Evolutionary conservation across 495 filamentous ascomycete genomes (phyloP).

Genomic region (Copromyces sp.): DNA sequence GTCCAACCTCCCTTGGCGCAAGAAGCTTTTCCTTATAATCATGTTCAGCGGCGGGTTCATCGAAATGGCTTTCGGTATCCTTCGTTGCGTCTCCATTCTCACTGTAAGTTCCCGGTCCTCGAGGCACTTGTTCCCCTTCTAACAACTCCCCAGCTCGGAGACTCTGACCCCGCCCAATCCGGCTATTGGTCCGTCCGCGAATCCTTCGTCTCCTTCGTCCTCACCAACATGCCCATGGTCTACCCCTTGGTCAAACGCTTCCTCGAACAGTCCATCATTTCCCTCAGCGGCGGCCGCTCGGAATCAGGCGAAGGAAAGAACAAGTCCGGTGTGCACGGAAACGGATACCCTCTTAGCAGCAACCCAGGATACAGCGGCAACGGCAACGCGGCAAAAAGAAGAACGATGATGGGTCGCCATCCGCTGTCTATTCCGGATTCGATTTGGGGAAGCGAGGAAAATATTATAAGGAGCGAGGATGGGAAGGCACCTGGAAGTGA

Average conservation of each 20-base stretch:
- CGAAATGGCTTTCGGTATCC: conserved; percentile 48
- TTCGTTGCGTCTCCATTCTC: conserved; percentile 49
- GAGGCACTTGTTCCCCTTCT: too few relatives aligned
- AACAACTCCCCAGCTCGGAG: conserved; percentile 13
- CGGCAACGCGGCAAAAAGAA: too few relatives aligned
- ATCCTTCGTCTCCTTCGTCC: conserved; percentile 50
- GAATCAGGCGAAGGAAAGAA: too few relatives aligned
- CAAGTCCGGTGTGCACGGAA: too few relatives aligned
- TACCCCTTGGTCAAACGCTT: conserved; percentile 35
- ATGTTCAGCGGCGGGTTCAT: conserved; percentile 52
- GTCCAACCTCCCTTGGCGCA: conserved; percentile 37
- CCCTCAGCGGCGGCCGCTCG: not conserved
- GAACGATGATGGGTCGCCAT: too few relatives aligned
- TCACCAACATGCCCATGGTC: conserved; percentile 52
- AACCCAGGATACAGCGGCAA: too few relatives aligned
- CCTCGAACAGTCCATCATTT: conserved; percentile 21
- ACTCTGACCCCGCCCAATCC: conserved; percentile 40
- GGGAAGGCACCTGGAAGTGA: not conserved
- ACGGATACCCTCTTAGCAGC: too few relatives aligned
- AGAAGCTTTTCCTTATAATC: conserved; percentile 44
- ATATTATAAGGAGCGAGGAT: conserved; percentile 21
- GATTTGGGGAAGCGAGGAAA: conserved; percentile 30
- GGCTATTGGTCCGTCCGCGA: conserved; percentile 55
- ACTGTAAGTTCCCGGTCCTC: conserved; percentile 29
- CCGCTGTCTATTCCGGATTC: conserved; percentile 10